Base-by-base conservation (phyloP, 2,329 filamentous ascomycete genomes). In the Zymoseptoria brevis region DNA sequence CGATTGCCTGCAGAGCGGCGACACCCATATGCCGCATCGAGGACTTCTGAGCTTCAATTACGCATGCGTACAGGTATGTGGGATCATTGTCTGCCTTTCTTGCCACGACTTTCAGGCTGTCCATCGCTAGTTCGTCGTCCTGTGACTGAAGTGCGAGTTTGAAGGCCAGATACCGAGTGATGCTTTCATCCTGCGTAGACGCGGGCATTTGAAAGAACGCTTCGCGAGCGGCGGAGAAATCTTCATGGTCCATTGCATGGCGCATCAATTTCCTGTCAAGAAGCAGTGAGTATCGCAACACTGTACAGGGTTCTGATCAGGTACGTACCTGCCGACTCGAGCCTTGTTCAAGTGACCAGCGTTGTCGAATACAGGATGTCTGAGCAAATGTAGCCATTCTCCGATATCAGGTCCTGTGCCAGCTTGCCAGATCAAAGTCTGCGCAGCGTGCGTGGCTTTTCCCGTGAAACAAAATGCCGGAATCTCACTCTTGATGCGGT, bases 371-470 rank as follows among this genome's bases (percentile, higher is more conserved):
- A 89, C 68, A 0, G 76, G 71, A 67, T 91, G 86, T 11, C 88
- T 76, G 0, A 88, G 86, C 19, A 90, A 70, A 7, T 73, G 78
- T 66, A 89, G 95, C 8, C 61, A 60, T 3, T 58, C 82, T 29
- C 9, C 22, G 9, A 24, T 30, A 16, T 22, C 19, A 11, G 29
- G 29, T 9, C 26, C 29, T 7, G 11, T 29, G 22, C 24, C 51
- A 29, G 22, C 51, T 73, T 90, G 94, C 90, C 91, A 96, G 3
- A 96, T 75, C 3, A 96, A 73, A 35, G 84, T 87, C 65, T 89
- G 87, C 6, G 83, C 82, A 35, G 87, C 86, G 62, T 85, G 83
- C 11, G 88, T 84, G 5, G 85, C 84, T 62, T 83, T 80, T 4
- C 82, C 73, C 21, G 81, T 77, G 4, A 95, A 70, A 0, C 79